Percentiles rank a stretch among this genome's conserved stretches.
phyloP scores from a whole-genome alignment of 164 flowering plant genomes.

The Brasenia schreberi region DNA sequence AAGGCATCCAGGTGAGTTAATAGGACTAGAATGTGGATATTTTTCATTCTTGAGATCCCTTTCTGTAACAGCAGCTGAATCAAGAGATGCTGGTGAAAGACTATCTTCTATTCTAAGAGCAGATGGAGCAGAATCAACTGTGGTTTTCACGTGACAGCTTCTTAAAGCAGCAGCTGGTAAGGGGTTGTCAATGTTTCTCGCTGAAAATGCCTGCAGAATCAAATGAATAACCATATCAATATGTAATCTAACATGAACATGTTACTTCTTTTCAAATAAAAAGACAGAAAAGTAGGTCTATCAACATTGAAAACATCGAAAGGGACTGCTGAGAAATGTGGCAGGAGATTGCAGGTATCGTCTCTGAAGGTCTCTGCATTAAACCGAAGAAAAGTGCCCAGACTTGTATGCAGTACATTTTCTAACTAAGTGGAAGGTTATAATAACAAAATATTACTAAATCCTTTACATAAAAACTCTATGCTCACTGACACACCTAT shows the following conservation, averaged over 20 bases:
- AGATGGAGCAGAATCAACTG: slow-evolving; percentile 45
- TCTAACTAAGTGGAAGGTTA: too few species aligned
- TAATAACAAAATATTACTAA: too few species aligned
- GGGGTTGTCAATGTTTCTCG: slow-evolving; percentile 51
- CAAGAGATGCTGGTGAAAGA: slow-evolving; percentile 68
- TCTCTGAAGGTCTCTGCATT: too few species aligned
- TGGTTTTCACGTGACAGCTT: slow-evolving; percentile 29
- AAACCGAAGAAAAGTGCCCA: too few species aligned
- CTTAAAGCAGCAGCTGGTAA: slow-evolving; percentile 35
- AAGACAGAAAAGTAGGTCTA: background rate
- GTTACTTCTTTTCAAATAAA: background rate
- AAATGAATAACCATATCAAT: background rate
- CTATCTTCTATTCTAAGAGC: slow-evolving; percentile 53
- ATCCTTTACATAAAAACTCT: too few species aligned
- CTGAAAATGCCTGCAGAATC: slow-evolving; percentile 34
- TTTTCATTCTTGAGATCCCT: slow-evolving; percentile 47
- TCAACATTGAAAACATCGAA: background rate
- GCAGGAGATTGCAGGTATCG: too few species aligned
- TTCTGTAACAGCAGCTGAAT: slow-evolving; percentile 56
- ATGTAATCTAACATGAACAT: too few species aligned
- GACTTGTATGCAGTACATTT: too few species aligned
- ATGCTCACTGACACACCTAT: too few species aligned
- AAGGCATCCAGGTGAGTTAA: slow-evolving; percentile 50
- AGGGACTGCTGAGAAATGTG: too few species aligned
- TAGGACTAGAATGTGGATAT: slow-evolving; percentile 36